Conservation (phyloP, 75 land plant genomes). For the Cryptomeria japonica region DNA sequence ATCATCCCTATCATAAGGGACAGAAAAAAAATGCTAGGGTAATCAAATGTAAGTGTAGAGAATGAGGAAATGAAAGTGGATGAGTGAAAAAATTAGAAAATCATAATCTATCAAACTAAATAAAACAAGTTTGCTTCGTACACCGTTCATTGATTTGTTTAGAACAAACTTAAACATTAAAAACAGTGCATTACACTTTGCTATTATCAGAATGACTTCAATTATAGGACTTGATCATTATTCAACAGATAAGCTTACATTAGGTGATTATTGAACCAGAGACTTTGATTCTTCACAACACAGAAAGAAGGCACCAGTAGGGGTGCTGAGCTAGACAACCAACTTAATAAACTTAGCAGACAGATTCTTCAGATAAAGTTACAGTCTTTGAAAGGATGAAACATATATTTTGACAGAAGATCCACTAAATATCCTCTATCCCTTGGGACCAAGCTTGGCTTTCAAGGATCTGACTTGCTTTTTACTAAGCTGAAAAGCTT, state of each 20-base stretch:
- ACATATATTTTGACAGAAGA: neutral
- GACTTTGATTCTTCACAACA: neutral
- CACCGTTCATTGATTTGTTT: neutral
- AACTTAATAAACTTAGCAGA: neutral
- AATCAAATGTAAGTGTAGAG: too few species aligned
- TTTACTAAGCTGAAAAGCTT: constrained; percentile 22
- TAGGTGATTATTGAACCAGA: neutral
- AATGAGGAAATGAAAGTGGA: too few species aligned
- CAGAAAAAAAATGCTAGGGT: too few species aligned
- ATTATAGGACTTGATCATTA: neutral
- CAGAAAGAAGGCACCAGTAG: neutral
- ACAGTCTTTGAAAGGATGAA: neutral
- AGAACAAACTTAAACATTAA: neutral
- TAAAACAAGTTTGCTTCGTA: too few species aligned
- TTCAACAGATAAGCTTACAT: neutral
- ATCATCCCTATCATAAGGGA: too few species aligned
- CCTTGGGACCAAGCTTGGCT: constrained; percentile 30
- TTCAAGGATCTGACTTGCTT: constrained; percentile 32
- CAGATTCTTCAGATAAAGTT: neutral
- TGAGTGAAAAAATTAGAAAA: too few species aligned
- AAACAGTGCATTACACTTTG: too few species aligned
- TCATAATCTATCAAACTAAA: too few species aligned
- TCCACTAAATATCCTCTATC: neutral
- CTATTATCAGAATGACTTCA: neutral
- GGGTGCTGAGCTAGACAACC: neutral